Evolutionary conservation across 2,329 filamentous ascomycete species (phyloP), one percentile per base, ranked within the genome.

Genomic region (Colletotrichum limetticola): DNA sequence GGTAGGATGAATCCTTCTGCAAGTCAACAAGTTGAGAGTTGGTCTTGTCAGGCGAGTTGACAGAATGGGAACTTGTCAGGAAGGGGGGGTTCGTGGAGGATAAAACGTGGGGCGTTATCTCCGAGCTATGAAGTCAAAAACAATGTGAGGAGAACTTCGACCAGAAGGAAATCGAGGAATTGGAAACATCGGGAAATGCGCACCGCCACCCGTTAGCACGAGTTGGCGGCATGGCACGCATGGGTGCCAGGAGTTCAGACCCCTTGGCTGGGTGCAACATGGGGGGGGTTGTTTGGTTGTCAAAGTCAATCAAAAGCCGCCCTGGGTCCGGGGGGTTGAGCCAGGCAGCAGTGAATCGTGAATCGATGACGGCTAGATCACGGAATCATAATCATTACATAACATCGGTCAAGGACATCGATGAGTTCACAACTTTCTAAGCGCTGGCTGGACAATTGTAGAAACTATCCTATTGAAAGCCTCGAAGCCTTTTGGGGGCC

Each of bases 361-460:
- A 26, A 62, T 72, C 70, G 59, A 72, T 71, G 68, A 71, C 68
- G 57, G 69, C 16, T 60, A 63, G 24, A 69, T 68, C 49, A n/a
- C 37, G 37, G 2, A 2, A 53, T 14, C 19, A 42, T 32, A 35
- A 60, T 52, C 62, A 46, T 22, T 49, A 49, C 42, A 55, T 67
- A 49, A 61, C 63, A 42, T 24, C 19, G 42, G 30, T 11, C 7
- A 14, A n/a, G n/a, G 32, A 11, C 12, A 28, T 8, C 8, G 28
- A 52, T 26, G n/a, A 26, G 32, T 24, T 32, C 16, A 22, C 9
- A 22, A 32, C 14, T 46, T 22, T 26, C 6, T 49, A 49, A 49
- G 42, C 35, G 37, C 49, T n/a, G 11, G 11, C 24, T 16, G 42
- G 42, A 19, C 42, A 49, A 2, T 14, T 12, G 37, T 5, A 22